Base-by-base conservation (phyloP, 345 rosid species). In the Melaleuca alternifolia region DNA sequence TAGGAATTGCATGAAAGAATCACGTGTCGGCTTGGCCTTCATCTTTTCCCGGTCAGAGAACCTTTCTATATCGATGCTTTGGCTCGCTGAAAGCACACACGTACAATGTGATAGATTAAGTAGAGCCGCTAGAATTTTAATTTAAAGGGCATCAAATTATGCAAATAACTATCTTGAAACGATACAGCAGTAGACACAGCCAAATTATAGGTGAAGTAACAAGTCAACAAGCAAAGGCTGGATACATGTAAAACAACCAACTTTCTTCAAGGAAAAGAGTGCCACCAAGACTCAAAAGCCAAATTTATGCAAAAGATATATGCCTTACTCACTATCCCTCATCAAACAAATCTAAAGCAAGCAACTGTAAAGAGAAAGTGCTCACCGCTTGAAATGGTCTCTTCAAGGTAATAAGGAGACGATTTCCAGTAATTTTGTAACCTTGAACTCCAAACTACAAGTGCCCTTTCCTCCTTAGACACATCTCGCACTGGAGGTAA, bases 391-490 rank as follows among this genome's bases (percentile, higher is more conserved):
- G 89, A 56, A 85, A 33, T 85, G 52, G 79, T 87, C 81, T 91
- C 93, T 87, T 91, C 91, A 28, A 93, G 91, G 90, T 89, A 87
- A 87, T 92, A 94, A 24, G 95, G 91, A 83, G 95, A 94, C 51
- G 91, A 86, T 88, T 87, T 92, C 92, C 93, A 94, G 88, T 81
- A 91, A 37, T 86, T 88, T 79, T 87, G 89, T 61, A 93, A 84
- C 89, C 85, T 92, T 7, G 85, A 46, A 91, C 90, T 90, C 91
- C 86, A 77, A 61, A 53, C 53, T 23, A 88, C 82, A 54, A 94
- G 85, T 30, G 26, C 50, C 89, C 57, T 93, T 51, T 92, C 94
- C 16, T 87, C 92, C n/a, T 88, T 50, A 18, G 86, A 88, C 84
- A 90, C 92, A 16, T 21, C 84, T 51, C 89, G 89, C 51, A 21